phyloP scores from a whole-genome alignment of 768 basidiomycete genomes.

The Tylopilus plumbeoviolaceoides region DNA sequence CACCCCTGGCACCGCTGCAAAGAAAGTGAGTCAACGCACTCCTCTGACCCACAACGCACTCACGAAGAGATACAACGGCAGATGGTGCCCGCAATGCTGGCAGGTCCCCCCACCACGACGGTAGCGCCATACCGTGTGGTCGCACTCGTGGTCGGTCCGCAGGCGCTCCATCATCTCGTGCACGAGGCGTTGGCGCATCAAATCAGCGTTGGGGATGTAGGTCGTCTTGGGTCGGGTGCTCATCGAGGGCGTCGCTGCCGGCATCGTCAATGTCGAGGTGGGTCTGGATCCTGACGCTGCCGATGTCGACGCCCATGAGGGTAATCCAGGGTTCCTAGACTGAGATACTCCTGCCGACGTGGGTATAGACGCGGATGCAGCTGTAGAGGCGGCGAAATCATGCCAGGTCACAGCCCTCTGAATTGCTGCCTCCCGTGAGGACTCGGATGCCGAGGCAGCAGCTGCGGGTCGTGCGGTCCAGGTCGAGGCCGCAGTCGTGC shows the following conservation, averaged over 20 bases:
- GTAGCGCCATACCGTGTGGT: slow-evolving; percentile 41
- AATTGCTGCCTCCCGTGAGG: not conserved
- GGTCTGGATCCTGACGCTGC: too few species aligned
- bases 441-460: not conserved
- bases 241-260: not conserved
- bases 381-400: not conserved
- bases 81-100: slow-evolving; percentile 39
- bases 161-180: slow-evolving; percentile 36
- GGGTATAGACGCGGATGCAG: too few species aligned
- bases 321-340: too few species aligned
- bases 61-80: slow-evolving; percentile 49
- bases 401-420: not conserved
- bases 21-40: too few species aligned
- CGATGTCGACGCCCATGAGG: too few species aligned
- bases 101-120: slow-evolving; percentile 42
- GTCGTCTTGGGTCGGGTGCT: not conserved
- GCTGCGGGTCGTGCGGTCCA: not conserved
- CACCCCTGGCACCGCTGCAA: slow-evolving; percentile 34
- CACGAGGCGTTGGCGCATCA: slow-evolving; percentile 22
- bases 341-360: too few species aligned
- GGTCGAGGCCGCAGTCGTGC: not conserved
- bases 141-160: slow-evolving; percentile 53
- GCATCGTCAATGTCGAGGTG: not conserved
- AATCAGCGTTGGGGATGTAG: not conserved
- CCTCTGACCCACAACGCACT: too few species aligned